These are phyloP conservation scores for Dacryopinax spathularia DNA, from an alignment of 768 basidiomycete genomes.

Conservation along the genomic window DNA sequence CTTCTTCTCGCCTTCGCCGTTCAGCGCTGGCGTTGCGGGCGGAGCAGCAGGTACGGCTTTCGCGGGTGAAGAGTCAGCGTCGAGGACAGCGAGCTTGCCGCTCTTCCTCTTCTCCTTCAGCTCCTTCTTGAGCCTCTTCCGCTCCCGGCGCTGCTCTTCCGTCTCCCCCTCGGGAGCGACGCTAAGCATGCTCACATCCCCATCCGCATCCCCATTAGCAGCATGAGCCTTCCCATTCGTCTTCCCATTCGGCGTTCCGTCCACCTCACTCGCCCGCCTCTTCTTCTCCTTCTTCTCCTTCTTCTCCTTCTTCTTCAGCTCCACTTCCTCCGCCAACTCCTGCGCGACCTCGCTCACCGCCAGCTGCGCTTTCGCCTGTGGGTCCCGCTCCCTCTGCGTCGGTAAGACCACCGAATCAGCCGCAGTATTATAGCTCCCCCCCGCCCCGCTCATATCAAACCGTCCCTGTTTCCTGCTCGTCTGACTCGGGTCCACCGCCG, in stretches of 20 bases:
- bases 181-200: constrained; percentile 19
- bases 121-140: constrained; percentile 65
- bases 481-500: constrained; percentile 34
- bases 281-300: constrained; percentile 41
- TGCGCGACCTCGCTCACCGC: constrained; percentile 70
- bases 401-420: constrained; percentile 74
- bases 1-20: constrained; percentile 18
- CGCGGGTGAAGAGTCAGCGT: constrained; percentile 20
- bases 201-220: constrained; percentile 18
- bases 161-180: constrained; percentile 42
- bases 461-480: constrained; percentile 50
- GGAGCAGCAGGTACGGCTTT: not conserved
- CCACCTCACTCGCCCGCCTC: constrained; percentile 8
- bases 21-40: constrained; percentile 7
- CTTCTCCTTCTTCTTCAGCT: constrained; percentile 41
- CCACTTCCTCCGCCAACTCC: constrained; percentile 70
- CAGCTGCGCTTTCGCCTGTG: constrained; percentile 60
- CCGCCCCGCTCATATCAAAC: constrained; percentile 67
- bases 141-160: constrained; percentile 47
- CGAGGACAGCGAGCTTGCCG: constrained; percentile 47
- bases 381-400: constrained; percentile 53
- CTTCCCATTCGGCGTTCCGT: too few relatives aligned
- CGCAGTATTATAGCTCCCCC: constrained; percentile 66
- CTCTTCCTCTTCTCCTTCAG: constrained; percentile 57
- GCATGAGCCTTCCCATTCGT: constrained; percentile 36